These are phyloP conservation scores for Calonectria pteridis DNA, from an alignment of 2,329 filamentous ascomycete genomes.

Conservation along the genomic window DNA sequence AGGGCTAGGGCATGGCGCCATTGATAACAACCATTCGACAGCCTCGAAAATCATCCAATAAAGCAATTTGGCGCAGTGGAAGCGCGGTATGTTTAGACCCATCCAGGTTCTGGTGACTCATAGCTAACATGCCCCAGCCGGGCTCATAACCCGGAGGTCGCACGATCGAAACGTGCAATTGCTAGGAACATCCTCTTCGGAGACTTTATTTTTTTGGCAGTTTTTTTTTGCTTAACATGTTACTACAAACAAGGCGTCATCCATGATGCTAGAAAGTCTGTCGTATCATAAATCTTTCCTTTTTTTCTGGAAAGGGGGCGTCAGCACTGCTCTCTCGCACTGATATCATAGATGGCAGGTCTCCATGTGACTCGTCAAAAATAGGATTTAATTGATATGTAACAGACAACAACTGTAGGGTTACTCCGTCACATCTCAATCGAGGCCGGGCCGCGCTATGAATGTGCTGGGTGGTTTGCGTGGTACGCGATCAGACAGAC, in stretches of 20 bases:
- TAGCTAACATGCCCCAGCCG: neutral
- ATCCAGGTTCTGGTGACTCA: neutral
- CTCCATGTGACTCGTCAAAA: neutral
- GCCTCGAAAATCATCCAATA: neutral
- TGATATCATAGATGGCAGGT: neutral
- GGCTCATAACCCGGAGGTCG: slow-evolving; percentile 12
- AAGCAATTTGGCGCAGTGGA: slow-evolving; percentile 13
- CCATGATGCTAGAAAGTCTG: neutral
- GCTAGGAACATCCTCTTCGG: neutral
- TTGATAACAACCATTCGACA: neutral
- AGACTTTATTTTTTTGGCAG: neutral
- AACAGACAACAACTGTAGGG: neutral
- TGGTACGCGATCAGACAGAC: neutral
- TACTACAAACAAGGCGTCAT: neutral
- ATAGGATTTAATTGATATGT: neutral
- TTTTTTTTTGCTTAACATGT: neutral
- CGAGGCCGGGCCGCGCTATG: neutral
- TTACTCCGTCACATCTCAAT: neutral
- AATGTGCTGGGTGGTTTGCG: neutral
- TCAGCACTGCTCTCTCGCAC: neutral
- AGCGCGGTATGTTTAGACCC: slow-evolving; percentile 4
- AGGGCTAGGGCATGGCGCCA: neutral
- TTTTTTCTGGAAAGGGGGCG: neutral
- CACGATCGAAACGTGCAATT: slow-evolving; percentile 14
- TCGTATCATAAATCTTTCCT: neutral